Base-by-base conservation (phyloP, 208 protist species). In the Crithidia expoeki region DNA sequence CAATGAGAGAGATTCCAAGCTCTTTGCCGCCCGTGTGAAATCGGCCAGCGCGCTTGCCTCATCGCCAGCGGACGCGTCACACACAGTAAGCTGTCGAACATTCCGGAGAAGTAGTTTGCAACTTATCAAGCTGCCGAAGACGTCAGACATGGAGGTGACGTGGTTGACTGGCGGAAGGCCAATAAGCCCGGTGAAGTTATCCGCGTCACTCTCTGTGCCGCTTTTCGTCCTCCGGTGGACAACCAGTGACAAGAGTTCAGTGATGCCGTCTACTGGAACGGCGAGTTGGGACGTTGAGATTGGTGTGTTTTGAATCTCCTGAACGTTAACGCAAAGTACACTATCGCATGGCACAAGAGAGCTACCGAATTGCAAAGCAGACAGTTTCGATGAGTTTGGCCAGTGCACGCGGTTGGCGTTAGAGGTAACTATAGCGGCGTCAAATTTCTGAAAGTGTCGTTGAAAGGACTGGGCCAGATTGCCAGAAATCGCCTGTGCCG, bases 401-500 rank as follows among this genome's bases (percentile, higher is more conserved):
- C 84, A 93, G 21, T 75, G 58, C 4, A 36, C 28, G 25, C 81
- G 81, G 61, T 90, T 92, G 10, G 57, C 62, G 17, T 76, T 83
- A 21, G 89, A 94, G 33, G 75, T 72, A 28, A 94, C 85, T 27
- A 90, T 42, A 28, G 74, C 74, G 5, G 82, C 53, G 36, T 76
- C 85, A 50, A 94, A 94, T 32, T 56, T 52, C 10, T 70, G 64
- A 17, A 72, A 74, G 12, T 25, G 68, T 2, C 66, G 66, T 27
- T 72, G 60, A 47, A 85, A 60, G 21, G 53, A 19, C 2, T 36
- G 17, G 0, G 71, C 61, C 10, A 94, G 34, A 2, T 63, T 28
- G 5, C 10, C 56, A 0, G 65, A 76, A 23, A 86, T 42, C 23
- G 69, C 51, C 25, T 74, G 75, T 17, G 84, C 85, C 6, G 79